phyloP scores from a whole-genome alignment of 768 basidiomycete genomes.

The Lactarius pseudohatsudake region DNA sequence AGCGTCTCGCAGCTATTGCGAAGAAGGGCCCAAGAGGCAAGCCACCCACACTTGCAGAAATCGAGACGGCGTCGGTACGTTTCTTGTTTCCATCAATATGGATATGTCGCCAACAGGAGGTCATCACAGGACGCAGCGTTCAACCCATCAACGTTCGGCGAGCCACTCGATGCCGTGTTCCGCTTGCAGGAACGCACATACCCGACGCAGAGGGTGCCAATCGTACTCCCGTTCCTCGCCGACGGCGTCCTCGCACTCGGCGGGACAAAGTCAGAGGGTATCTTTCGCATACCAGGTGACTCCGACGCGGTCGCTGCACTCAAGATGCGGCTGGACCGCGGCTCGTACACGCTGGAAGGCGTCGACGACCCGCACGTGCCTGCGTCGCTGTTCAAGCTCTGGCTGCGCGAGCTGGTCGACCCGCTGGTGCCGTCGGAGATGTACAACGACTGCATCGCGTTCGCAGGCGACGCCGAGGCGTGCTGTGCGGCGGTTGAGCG shows the following conservation, averaged over 20 bases:
- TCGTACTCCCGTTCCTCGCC: constrained; percentile 91
- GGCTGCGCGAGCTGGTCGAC: constrained; percentile 88
- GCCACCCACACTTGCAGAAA: constrained; percentile 77
- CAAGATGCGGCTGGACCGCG: constrained; percentile 86
- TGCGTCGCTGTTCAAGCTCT: constrained; percentile 87
- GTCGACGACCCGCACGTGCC: constrained; percentile 90
- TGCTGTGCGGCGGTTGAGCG: constrained; percentile 74
- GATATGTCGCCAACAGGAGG: constrained; percentile 18
- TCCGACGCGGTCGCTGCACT: constrained; percentile 84
- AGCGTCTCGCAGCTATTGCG: constrained; percentile 70
- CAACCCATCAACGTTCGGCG: constrained; percentile 92
- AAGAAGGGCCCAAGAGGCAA: constrained; percentile 87
- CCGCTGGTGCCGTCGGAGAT: constrained; percentile 89
- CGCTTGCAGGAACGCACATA: constrained; percentile 84
- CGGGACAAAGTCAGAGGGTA: constrained; percentile 82
- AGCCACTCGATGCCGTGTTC: constrained; percentile 82
- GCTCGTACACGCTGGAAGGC: constrained; percentile 86
- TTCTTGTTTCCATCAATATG: constrained; percentile 2
- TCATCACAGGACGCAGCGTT: constrained; percentile 79
- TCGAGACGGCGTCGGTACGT: constrained; percentile 84
- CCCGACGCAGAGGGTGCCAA: constrained; percentile 80
- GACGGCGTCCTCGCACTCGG: constrained; percentile 89
- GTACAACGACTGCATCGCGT: constrained; percentile 86
- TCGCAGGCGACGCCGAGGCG: constrained; percentile 61
- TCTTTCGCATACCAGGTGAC: constrained; percentile 92